Base-by-base conservation (phyloP, 2,329 filamentous ascomycete species). In the Davidsoniella eucalypti region DNA sequence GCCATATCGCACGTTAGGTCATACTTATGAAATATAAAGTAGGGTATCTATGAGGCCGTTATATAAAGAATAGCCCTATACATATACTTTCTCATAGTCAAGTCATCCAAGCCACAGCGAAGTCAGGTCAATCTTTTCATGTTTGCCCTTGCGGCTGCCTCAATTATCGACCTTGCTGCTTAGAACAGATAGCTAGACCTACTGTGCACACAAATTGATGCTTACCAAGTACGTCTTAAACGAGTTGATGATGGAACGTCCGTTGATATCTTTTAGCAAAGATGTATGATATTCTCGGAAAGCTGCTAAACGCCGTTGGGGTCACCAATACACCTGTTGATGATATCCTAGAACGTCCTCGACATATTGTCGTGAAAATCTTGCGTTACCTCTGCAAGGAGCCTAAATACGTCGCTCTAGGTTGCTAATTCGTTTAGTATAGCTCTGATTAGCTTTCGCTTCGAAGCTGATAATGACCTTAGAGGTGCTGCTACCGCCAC, bases 151-250 rank as follows among this genome's bases (percentile, higher is more conserved):
- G 47, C 51, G 50, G 23, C 36, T 37, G 47, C 42, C 44, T 18
- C 33, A n/a, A 1, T 37, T 6, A 47, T 44, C 39, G 44, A 17
- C 21, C 42, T 44, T 51, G 4, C 37, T 41, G 5, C 39, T 44
- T 26, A 43, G 38, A 18, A 52, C 47, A 1, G 38, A 52, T 23
- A 56, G 43, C 36, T 51, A 50, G 18, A 54, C 43, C 1, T 47
- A 33, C 26, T 52, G 49, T 38, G 51, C 51, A 16, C 52, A 52
- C 25, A 56, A 50, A 14, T 50, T 49, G 4, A 55, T 43, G 9
- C 49, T 54, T 16, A 49, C 45, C 1, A 50, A 44, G 39, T 46
- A 53, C 3, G 47, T 40, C 25, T 54, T 39, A 14, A 56, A 25
- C 29, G 50, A 52, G 36, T 39, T 16, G 9, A 44, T 48, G 14